Evolutionary conservation across 73 alveolate genomes (phyloP).

Genomic region (Paraurostyla sp.): DNA sequence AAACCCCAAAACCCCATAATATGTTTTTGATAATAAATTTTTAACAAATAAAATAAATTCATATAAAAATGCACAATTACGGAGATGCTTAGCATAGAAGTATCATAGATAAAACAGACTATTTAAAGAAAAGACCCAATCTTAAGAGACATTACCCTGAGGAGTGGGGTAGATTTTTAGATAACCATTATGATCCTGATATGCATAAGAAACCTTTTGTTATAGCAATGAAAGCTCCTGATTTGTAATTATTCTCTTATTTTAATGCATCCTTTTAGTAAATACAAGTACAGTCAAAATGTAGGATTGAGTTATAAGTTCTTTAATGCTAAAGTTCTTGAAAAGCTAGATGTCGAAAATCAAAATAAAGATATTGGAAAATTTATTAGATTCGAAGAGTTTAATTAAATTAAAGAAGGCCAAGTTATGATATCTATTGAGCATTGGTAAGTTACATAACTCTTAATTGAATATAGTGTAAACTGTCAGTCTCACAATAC

Average conservation of each 20-base stretch:
- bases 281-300: constrained; percentile 18
- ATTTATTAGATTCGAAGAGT: constrained; percentile 43
- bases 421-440: constrained; percentile 56
- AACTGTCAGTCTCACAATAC: constrained; percentile 39
- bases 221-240: constrained; percentile 62
- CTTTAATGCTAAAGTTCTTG: constrained; percentile 20
- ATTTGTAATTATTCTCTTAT: neutral
- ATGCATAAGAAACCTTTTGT: constrained; percentile 41
- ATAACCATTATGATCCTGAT: constrained; percentile 60
- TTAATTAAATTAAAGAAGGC: constrained; percentile 43
- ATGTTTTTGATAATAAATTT: too few relatives aligned
- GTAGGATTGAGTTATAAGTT: constrained; percentile 58
- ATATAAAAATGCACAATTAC: too few relatives aligned
- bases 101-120: constrained; percentile 31
- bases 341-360: constrained; percentile 24
- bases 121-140: constrained; percentile 25
- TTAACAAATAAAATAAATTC: too few relatives aligned
- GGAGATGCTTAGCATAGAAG: constrained; percentile 33
- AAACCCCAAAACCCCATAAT: too few relatives aligned
- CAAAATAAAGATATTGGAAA: constrained; percentile 6
- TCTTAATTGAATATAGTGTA: neutral
- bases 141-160: constrained; percentile 56
- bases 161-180: constrained; percentile 56
- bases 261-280: neutral
- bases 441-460: constrained; percentile 53